Evolutionary conservation across 1,284 basidiomycete species (phyloP).

Genomic region (Coniferiporia sulphurascens): DNA sequence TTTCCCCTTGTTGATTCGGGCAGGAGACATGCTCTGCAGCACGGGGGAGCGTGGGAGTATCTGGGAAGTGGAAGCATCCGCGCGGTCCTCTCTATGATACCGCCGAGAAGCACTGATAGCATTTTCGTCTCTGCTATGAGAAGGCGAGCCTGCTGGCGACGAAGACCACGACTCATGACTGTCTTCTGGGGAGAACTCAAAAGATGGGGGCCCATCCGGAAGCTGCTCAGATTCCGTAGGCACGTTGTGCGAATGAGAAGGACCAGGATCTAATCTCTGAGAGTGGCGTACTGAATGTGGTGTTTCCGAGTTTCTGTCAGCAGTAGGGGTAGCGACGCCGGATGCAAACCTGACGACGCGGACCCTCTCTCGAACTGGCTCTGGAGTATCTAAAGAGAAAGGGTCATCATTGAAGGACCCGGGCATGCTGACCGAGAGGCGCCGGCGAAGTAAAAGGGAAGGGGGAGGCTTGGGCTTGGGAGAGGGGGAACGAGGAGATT

Average conservation of each 20-base stretch:
- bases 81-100: not conserved
- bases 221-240: not conserved
- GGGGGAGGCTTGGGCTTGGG: constrained; percentile 26
- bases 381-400: constrained; percentile 52
- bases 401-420: constrained; percentile 71
- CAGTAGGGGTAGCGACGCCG: constrained; percentile 19
- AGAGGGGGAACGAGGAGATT: constrained; percentile 30
- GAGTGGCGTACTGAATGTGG: not conserved
- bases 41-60: constrained; percentile 4
- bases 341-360: constrained; percentile 38
- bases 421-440: constrained; percentile 64
- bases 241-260: not conserved
- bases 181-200: not conserved
- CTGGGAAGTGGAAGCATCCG: not conserved
- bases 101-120: not conserved
- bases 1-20: constrained; percentile 6
- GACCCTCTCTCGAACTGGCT: constrained; percentile 22
- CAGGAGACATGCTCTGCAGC: not conserved
- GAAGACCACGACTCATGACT: not conserved
- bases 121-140: not conserved
- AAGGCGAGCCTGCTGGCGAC: constrained; percentile 16
- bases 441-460: constrained; percentile 27
- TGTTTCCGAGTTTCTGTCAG: not conserved
- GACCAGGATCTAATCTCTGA: not conserved
- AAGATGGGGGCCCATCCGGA: not conserved